Evolutionary conservation across 257 asterid species (phyloP), one percentile per base, ranked within the genome.

Genomic region (Petunia axillaris): DNA sequence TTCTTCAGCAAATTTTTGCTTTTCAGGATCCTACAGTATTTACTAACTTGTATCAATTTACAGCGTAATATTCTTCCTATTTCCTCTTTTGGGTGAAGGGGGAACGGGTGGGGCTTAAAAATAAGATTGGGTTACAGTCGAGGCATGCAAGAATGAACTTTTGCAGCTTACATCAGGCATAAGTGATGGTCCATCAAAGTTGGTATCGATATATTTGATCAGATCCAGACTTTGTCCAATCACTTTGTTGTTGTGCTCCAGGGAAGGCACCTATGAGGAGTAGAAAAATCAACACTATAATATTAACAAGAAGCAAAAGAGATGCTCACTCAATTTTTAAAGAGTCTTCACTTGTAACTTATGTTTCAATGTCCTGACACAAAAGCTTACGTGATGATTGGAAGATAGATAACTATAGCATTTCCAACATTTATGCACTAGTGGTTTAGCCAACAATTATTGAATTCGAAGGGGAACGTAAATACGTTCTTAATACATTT

Each of bases 141-240:
- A 10, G 16, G 25, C 25, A 25, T 25, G 13, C 37, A 40, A 39
- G 15, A 81, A 64, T 14, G 13, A 13, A 48, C 4, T 16, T 64
- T 59, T 2, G 41, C 59, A 64, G 59, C 83, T 85, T 86, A 91
- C 95, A 60, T 82, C 64, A 0, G 95, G 91, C 11, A 84, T 76
- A 3, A 91, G 89, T 8, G 87, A 38, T 2, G 93, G 91, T 25
- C 94, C 93, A 46, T 90, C 90, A 57, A 91, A 91, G 88, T 84
- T 87, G 64, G 78, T 40, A 43, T 91, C 91, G 1, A 91, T 36
- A 68, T 88, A 87, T 77, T 89, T 90, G 3, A 91, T 73, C 81
- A 91, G 73, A 84, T 88, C 94, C 80, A 91, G 52, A 78, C 93
- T 91, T 75, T 89, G 94, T 52, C 94, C 96, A 5, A 82, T 84